Evolutionary conservation across 176 grass and related monocot genomes (phyloP), one percentile per base, ranked within the genome.

Genomic region (Olyra latifolia): DNA sequence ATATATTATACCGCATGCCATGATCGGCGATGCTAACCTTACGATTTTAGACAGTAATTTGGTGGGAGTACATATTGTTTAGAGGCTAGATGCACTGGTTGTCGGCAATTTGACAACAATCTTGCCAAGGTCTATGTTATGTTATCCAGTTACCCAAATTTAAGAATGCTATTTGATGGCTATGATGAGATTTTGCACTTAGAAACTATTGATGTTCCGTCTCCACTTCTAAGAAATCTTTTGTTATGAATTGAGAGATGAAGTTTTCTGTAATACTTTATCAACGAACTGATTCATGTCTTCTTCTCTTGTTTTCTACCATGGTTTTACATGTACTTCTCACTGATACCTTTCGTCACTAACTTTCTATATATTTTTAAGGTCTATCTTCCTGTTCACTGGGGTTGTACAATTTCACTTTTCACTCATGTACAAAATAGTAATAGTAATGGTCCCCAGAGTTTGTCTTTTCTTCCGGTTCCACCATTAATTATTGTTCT

Each of bases 31-130:
- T 50, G 16, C 7, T 50, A 50, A 50, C 17, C 15, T 17, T 50
- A 50, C 48, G 14, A 4, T 6, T 6, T 50, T 50, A 15, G 13
- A 7, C 16, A n/a, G n/a, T n/a, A n/a, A 19, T 50, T 19, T 50
- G 48, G 13, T 19, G 16, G 6, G 48, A 19, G 16, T 50, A 50
- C 48, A 50, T 14, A 50, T 19, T 50, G 48, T 50, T 7, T 50
- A 14, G 48, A 17, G 48, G 4, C 16, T 53, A 53, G 15, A 53
- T 53, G 17, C 17, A 46, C 78, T 83, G 25, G 86, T 88, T 59
- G 82, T 88, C 19, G 83, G 82, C 65, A 86, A 92, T 48, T 88
- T 92, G 48, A 82, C 82, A 46, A 88, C 85, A 63, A 60, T 88
- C 27, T 92, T 72, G 89, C 86, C 14, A 48, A 48, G 16, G 46